Evolutionary conservation across 495 filamentous ascomycete species (phyloP), one percentile per base, ranked within the genome.

Genomic region (Pyronema domesticum): DNA sequence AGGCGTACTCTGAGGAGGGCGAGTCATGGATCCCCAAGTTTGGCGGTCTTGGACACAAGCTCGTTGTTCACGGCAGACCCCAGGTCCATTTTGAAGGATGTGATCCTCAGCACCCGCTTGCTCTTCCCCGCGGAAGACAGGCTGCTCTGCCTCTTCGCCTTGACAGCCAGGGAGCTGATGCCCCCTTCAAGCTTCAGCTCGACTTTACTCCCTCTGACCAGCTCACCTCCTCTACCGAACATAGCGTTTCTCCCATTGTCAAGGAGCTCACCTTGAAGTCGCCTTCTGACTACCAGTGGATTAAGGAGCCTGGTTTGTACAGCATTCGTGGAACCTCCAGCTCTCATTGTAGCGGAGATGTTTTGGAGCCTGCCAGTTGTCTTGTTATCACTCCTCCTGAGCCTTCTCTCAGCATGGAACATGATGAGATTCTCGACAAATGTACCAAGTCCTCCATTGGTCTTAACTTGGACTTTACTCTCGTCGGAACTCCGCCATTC

Each of bases 391-490:
- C 95, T 58, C 91, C 91, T 13, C 85, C 89, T 0, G 81, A 95
- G 69, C 91, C 91, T 23, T 78, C 80, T 37, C 58, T 98, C 52
- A 69, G 76, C 5, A 71, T 96, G 37, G 75, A 72, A 42, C 68
- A 79, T 1, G 82, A 94, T 59, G 81, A 86, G 59, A 85, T 96
- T 35, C 81, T 82, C 39, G 91, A 96, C 64, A 94, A 89, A 60
- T 98, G 91, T 68, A 89, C 88, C 39, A 85, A 87, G 47, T 94
- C 85, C 61, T 85, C 89, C 0, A 83, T 98, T 57, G 91, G 91
- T 18, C 73, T 96, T 37, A 74, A 80, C 9, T 85, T 98, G 18
- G 84, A 88, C 60, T 69, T 96, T 43, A 85, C 95, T 57, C 68
- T 98, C 42, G 80, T 85, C 18, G 91, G 91, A 35, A 93, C 88